phyloP scores from a whole-genome alignment of 768 basidiomycete genomes.

The Antrodiella citrinella region DNA sequence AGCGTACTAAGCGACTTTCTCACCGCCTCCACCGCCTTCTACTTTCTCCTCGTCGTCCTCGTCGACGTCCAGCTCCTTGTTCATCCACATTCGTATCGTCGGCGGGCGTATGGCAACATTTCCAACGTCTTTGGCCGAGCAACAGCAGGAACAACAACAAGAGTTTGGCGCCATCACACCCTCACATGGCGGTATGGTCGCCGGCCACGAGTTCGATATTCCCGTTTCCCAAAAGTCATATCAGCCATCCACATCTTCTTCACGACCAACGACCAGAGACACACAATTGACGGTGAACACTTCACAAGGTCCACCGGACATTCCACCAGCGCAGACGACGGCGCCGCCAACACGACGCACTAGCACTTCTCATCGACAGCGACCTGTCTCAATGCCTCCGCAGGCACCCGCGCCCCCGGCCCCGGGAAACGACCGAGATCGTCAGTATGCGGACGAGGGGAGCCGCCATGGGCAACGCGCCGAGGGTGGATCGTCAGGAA shows the following conservation, averaged over 20 bases:
- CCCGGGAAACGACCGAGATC: slow-evolving; percentile 19
- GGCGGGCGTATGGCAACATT: slow-evolving; percentile 33
- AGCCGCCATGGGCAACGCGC: slow-evolving; percentile 9
- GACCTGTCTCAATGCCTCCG: slow-evolving; percentile 73
- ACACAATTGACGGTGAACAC: neutral
- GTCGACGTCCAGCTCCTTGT: neutral
- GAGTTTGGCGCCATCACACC: slow-evolving; percentile 32
- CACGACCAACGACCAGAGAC: neutral
- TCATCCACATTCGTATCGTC: neutral
- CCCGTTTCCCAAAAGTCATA: slow-evolving; percentile 36
- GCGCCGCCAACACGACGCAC: slow-evolving; percentile 20
- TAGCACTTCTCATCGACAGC: slow-evolving; percentile 30
- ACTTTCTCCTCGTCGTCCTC: neutral
- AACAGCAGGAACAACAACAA: slow-evolving; percentile 12
- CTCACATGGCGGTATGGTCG: slow-evolving; percentile 46
- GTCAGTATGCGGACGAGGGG: slow-evolving; percentile 16
- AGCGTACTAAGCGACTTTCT: neutral
- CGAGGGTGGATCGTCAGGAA: slow-evolving; percentile 17
- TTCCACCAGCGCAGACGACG: slow-evolving; percentile 24
- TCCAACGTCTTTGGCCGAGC: slow-evolving; percentile 37
- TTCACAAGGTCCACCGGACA: slow-evolving; percentile 18
- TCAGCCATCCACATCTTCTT: slow-evolving; percentile 16
- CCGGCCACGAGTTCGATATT: slow-evolving; percentile 62
- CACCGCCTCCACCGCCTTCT: neutral
- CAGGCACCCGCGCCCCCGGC: slow-evolving; percentile 34